phyloP scores from a whole-genome alignment of 2,329 filamentous ascomycete species.

The Didymella keratinophila region DNA sequence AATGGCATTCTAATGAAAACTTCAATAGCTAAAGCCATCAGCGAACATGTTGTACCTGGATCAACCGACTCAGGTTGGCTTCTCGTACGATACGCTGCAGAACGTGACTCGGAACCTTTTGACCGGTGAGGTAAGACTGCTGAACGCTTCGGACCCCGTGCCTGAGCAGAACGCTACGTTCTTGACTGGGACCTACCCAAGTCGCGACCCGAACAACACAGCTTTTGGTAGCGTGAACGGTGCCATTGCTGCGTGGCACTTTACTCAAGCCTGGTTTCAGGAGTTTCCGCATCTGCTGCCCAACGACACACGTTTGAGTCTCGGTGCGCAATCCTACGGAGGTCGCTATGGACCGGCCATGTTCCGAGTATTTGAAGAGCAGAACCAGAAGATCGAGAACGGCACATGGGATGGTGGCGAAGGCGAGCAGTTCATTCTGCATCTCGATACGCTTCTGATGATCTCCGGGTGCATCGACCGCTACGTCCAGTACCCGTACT shows the following conservation, averaged over 20 bases:
- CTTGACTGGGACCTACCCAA: slow-evolving; percentile 28
- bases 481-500: slow-evolving; percentile 55
- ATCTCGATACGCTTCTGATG: slow-evolving; percentile 58
- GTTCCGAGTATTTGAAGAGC: slow-evolving; percentile 59
- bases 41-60: slow-evolving; percentile 67
- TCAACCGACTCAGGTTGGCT: slow-evolving; percentile 68
- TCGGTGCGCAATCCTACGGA: slow-evolving; percentile 55
- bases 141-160: slow-evolving; percentile 24
- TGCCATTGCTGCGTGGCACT: slow-evolving; percentile 32
- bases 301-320: slow-evolving; percentile 29
- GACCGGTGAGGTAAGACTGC: slow-evolving; percentile 21
- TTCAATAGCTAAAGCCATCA: neutral
- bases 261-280: slow-evolving; percentile 32
- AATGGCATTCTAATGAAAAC: no score
- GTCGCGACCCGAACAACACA: slow-evolving; percentile 29
- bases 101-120: slow-evolving; percentile 30
- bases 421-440: slow-evolving; percentile 22
- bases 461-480: slow-evolving; percentile 55
- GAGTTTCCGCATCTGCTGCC: slow-evolving; percentile 33
- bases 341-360: slow-evolving; percentile 64
- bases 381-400: slow-evolving; percentile 60
- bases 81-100: slow-evolving; percentile 56
- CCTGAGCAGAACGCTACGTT: slow-evolving; percentile 30
- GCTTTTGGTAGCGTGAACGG: slow-evolving; percentile 30
- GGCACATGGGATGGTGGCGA: slow-evolving; percentile 21